Base-by-base conservation (phyloP, 441 rosid species). In the Syzygium malaccense region DNA sequence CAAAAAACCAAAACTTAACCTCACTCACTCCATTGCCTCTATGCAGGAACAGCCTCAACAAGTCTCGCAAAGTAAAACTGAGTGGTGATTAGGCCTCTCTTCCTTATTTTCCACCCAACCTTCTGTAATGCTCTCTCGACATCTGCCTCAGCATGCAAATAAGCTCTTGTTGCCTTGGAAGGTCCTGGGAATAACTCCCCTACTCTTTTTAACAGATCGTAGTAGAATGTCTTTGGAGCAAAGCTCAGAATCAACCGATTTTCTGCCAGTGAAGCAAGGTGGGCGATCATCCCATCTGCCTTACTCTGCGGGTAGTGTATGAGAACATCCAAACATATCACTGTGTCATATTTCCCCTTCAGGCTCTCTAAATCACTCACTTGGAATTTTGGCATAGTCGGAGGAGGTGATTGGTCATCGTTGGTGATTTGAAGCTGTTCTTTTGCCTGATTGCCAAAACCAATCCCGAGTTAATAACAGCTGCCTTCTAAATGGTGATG, bases 151-250 rank as follows among this genome's bases (percentile, higher is more conserved):
- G 99, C 89, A 23, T 96, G 99, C 87, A 96, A 93, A 90, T 97
- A 96, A 2, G 99, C 99, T 89, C 99, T 94, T 0, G 98, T 96
- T 28, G 98, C 99, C 94, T 96, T 96, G 20, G 99, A 98, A 86
- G 99, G 99, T 87, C 99, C 98, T 0, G 98, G 99, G 91, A 96
- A 96, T 93, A 96, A 92, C 94, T 97, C 98, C 12, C 99, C 98
- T 11, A 93, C 91, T 85, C 98, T 94, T 93, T 97, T 97, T n/a
- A 96, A 91, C 85, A 94, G 86, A 91, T 95, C 93, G 51, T 96
- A 97, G 88, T 96, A 97, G 88, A 97, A 93, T 2, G 98, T 97
- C 93, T 96, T 97, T 0, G 98, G 99, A 1, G 99, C 98, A 92
- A 96, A 97, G 89, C 99, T 96, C 86, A 98, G 89, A 88, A 96